Conservation (phyloP, 352 stramenopile genomes). For the Globisporangium heterothallicum region DNA sequence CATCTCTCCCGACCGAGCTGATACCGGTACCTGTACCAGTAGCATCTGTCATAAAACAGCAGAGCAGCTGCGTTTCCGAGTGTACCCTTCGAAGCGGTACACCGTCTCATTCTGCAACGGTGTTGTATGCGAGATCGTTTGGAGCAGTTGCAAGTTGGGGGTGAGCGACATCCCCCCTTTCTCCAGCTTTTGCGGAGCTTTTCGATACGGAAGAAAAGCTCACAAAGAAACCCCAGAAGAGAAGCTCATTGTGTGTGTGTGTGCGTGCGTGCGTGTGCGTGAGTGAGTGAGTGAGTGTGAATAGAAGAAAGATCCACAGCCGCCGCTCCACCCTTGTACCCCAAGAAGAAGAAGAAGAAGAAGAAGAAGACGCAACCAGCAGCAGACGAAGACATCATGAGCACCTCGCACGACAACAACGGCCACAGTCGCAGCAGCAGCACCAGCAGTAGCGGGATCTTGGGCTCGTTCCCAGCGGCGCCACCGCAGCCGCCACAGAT, state of each 20-base stretch:
- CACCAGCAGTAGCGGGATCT: constrained; percentile 27
- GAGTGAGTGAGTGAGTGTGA: too few relatives aligned
- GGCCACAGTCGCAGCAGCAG: constrained; percentile 44
- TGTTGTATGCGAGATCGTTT: too few relatives aligned
- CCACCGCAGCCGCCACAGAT: constrained; percentile 19
- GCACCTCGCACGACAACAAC: constrained; percentile 12
- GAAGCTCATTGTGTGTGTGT: neutral
- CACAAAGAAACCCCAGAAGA: neutral
- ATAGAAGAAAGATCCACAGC: too few relatives aligned
- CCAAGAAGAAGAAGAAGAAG: neutral
- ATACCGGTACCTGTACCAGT: too few relatives aligned
- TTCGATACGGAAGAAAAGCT: neutral
- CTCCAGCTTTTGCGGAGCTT: neutral
- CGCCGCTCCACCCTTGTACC: neutral
- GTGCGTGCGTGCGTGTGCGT: too few relatives aligned
- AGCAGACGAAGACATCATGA: constrained; percentile 6
- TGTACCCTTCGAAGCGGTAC: neutral
- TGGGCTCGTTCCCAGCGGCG: constrained; percentile 7
- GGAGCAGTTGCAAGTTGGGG: neutral
- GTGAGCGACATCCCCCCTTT: neutral
- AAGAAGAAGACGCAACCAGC: neutral
- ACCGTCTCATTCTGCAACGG: neutral
- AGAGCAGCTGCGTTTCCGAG: neutral
- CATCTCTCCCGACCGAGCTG: neutral
- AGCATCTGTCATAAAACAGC: too few relatives aligned